Evolutionary conservation across 371 early-diverging fungal species (phyloP), one percentile per base, ranked within the genome.

Genomic region (Umbelopsis sp.): DNA sequence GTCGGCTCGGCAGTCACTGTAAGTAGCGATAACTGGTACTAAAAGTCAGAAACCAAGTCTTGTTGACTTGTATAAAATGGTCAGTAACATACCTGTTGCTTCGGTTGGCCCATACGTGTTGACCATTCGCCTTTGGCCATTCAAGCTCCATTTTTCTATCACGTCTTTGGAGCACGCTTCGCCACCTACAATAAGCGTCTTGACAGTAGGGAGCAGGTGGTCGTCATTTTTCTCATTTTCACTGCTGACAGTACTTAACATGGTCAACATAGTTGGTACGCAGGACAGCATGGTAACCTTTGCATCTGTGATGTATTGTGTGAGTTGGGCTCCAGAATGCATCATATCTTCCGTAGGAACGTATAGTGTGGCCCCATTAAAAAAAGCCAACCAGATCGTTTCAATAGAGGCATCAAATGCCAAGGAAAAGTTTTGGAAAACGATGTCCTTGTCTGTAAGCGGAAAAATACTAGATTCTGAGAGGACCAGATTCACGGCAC

Each of bases 261-360:
- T 57, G 18, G 29, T 57, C 16, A 57, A 35, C 29, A 57, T 29
- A 6, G 57, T 29, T 16, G 57, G 57, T 3, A 57, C 57, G n/a
- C 57, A 57, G 18, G 25, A 25, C 5, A 57, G 32, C 3, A 57
- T 35, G 2, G 57, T 57, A 16, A 57, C 35, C 0, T 57, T 57
- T 18, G 57, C 57, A 2, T 35, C 5, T 1, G 12, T 57, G 37
- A 57, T 57, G 8, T 35, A 35, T 11, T 57, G 35, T 29, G 57
- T 18, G 18, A 57, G 5, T 35, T 57, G 32, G 4, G 16, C 18
- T 5, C 57, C 57, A 57, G 57, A 57, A 29, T 57, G 57, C 57
- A 57, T 57, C 57, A 57, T 57, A 35, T 57, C 57, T 35, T 57
- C 57, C 16, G 57, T 57, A 16, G 57, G 57, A 35, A 57, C 35